Base-by-base conservation (phyloP, 2,329 filamentous ascomycete genomes). In the Cordyceps cicadae region DNA sequence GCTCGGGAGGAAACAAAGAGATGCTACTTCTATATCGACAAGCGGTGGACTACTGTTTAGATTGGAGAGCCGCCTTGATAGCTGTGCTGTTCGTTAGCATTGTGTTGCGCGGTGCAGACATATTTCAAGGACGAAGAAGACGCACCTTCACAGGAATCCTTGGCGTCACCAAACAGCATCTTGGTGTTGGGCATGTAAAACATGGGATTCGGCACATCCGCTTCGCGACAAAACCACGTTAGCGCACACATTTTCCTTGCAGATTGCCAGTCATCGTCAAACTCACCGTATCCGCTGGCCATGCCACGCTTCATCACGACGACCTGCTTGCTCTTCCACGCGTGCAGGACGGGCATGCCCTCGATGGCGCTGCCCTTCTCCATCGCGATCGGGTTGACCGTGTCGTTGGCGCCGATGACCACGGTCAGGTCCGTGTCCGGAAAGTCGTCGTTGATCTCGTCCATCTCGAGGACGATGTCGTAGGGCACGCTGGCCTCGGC, bases 381-480 rank as follows among this genome's bases (percentile, higher is more conserved):
- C 65, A 96, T 76, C 0, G 92, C 90, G 67, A 93, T 93, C 0
- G 92, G 92, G 69, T 96, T 96, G 43, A 96, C 92, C 0, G 92
- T 96, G 68, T 96, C 92, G 67, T 96, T 96, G 9, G 92, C 92
- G 3, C 92, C 92, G 68, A 96, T 96, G 0, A 96, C 91, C 3
- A 96, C 82, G 0, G 90, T 92, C 11, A 96, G 79, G 68, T 96
- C 92, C 0, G 92, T 95, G 32, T 94, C 88, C 7, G 80, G 74
- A 71, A 96, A 96, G 68, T 96, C 91, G 64, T 95, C 91, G 72
- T 96, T 96, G 76, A 96, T 95, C 77, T 96, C 92, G 67, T 96
- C 92, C 91, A 96, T 96, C 75, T 96, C 91, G 51, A 95, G 81
- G 32, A 96, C 91, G 60, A 96, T 93, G 67, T 96, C 92, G 68